Evolutionary conservation across 1,284 basidiomycete genomes (phyloP).

Genomic region (Rhizopogon hawkerae): DNA sequence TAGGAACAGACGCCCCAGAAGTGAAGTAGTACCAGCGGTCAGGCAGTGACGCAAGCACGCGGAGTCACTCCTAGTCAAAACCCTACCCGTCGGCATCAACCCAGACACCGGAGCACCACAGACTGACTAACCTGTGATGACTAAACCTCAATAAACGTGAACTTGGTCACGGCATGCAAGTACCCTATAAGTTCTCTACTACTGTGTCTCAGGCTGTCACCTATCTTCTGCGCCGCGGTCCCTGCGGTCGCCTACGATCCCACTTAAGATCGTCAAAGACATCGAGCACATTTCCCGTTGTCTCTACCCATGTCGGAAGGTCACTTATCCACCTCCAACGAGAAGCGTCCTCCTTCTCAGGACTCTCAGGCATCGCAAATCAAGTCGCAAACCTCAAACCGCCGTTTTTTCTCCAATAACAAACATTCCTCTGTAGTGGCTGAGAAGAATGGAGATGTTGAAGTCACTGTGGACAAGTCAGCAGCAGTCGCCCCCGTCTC

Average conservation of each 20-base stretch:
- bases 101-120: too few relatives aligned
- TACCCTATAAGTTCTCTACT: too few relatives aligned
- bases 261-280: background rate
- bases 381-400: background rate
- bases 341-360: slow-evolving; percentile 3
- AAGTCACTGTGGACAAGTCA: background rate
- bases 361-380: background rate
- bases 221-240: too few relatives aligned
- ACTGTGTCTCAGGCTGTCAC: too few relatives aligned
- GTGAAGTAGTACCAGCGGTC: too few relatives aligned
- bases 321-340: background rate
- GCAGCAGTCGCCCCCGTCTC: slow-evolving; percentile 2
- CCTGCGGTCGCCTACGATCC: background rate
- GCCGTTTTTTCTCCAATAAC: slow-evolving; percentile 1
- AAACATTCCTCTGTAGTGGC: background rate
- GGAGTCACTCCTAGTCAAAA: too few relatives aligned
- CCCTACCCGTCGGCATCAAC: too few relatives aligned
- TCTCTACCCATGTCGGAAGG: slow-evolving; percentile 3
- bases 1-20: too few relatives aligned
- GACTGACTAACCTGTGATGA: too few relatives aligned
- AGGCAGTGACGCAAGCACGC: too few relatives aligned
- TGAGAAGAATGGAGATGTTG: slow-evolving; percentile 4
- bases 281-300: background rate
- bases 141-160: too few relatives aligned
- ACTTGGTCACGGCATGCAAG: too few relatives aligned